Base-by-base conservation (phyloP, 2,329 filamentous ascomycete genomes). In the Colletotrichum melonis region DNA sequence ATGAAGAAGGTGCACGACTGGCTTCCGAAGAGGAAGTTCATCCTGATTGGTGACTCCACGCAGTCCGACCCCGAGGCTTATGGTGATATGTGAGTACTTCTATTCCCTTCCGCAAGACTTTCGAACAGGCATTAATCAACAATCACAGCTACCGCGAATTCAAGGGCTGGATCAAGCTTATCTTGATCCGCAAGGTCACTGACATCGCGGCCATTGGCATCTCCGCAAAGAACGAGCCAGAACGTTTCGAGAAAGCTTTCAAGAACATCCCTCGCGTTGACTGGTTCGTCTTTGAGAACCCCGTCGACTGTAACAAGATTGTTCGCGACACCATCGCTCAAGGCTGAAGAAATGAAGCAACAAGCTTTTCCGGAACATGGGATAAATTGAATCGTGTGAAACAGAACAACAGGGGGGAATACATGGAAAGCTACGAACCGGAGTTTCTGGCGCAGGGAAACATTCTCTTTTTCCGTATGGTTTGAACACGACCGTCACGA, bases 51-150 rank as follows among this genome's bases (percentile, higher is more conserved):
- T 1, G 96, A 98, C 82, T 96, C 93, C 52, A 98, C 95, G 0
- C 96, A 98, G 82, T 93, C 91, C 30, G 96, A 98, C 78, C 95
- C 96, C 0, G 96, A 98, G 81, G 91, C 94, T 0, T 98, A 98
- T 79, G 95, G 92, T 32, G 92, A 95, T 76, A 91, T 94, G 82
- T 95, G 88, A 82, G 87, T 82, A 32, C 1, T 9, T 14, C 14
- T n/a, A 16, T 22, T 26, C 6, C 9, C 9, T 28, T 4, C 9
- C 22, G 5, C 7, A n/a, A 14, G 5, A 5, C 1, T 63, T 0
- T 22, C 4, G 11, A 16, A 2, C 14, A 16, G 14, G 4, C 14
- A 16, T 14, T 42, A 6, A 42, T 6, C 14, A 16, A 5, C 12
- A 42, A 16, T 12, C 4, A 42, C 35, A 90, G 89, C 12, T 92